Conservation (phyloP, 257 asterid genomes). For the Verbena officinalis region DNA sequence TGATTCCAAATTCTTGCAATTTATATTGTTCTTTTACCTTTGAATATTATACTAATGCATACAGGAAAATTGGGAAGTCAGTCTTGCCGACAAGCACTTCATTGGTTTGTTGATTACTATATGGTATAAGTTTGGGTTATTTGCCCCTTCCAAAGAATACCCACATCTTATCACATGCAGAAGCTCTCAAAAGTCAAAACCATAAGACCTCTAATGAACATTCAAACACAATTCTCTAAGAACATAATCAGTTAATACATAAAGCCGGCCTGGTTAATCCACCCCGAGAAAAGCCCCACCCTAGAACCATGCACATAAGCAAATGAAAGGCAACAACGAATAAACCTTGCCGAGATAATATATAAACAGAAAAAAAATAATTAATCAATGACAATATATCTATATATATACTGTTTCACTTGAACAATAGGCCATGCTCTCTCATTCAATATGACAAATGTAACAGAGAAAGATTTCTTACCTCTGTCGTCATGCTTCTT, state of each 20-base stretch:
- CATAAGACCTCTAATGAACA: not conserved
- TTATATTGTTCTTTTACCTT: not conserved
- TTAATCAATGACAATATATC: not conserved
- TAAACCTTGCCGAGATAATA: not conserved
- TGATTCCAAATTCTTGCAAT: constrained; percentile 1
- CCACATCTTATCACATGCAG: not conserved
- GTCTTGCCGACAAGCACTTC: not conserved
- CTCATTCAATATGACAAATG: constrained; percentile 8
- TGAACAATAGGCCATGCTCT: constrained; percentile 14
- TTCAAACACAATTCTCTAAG: not conserved
- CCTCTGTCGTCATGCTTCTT: constrained; percentile 96
- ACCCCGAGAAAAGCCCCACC: not conserved
- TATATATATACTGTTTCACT: not conserved
- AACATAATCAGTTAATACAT: constrained; percentile 1
- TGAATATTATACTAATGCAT: constrained; percentile 5
- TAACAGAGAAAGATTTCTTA: constrained; percentile 29
- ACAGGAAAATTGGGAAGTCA: not conserved
- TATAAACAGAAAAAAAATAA: not conserved
- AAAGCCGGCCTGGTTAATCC: not conserved
- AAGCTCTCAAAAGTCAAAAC: not conserved
- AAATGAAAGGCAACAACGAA: not conserved
- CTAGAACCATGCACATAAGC: not conserved
- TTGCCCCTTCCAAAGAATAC: not conserved
- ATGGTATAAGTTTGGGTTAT: not conserved
- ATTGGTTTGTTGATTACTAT: not conserved